Conservation (phyloP, 2,329 filamentous ascomycete genomes). For the Pyrenochaeta sp. region DNA sequence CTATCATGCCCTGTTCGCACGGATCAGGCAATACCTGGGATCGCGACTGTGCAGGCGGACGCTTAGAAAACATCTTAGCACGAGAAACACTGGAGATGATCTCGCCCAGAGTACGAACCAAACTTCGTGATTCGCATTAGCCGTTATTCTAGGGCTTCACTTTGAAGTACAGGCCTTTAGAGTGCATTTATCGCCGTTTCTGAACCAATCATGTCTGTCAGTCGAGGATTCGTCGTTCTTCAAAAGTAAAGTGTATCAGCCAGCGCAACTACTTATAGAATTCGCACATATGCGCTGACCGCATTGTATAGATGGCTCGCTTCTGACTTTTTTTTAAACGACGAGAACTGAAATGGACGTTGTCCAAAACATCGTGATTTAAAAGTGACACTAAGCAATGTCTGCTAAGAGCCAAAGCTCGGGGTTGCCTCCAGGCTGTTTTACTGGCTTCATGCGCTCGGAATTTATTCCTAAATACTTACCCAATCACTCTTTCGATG, state of each 20-base stretch:
- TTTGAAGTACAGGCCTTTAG: background rate
- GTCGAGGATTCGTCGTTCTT: background rate
- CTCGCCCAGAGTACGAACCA: background rate
- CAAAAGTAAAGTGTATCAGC: background rate
- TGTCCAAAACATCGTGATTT: background rate
- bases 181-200: background rate
- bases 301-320: background rate
- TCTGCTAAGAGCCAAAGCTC: background rate
- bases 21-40: background rate
- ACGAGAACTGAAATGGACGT: background rate
- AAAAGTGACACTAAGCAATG: background rate
- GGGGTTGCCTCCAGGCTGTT: background rate
- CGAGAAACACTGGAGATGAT: background rate
- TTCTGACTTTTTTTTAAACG: background rate
- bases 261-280: background rate
- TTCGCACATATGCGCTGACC: background rate
- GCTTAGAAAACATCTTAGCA: background rate
- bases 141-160: background rate
- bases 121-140: background rate
- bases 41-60: background rate
- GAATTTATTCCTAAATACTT: background rate
- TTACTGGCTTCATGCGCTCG: background rate
- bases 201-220: background rate
- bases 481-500: no score
- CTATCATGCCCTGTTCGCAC: conserved; percentile 5